phyloP scores from a whole-genome alignment of 2,329 filamentous ascomycete species.

The Paraphaeosphaeria minitans region DNA sequence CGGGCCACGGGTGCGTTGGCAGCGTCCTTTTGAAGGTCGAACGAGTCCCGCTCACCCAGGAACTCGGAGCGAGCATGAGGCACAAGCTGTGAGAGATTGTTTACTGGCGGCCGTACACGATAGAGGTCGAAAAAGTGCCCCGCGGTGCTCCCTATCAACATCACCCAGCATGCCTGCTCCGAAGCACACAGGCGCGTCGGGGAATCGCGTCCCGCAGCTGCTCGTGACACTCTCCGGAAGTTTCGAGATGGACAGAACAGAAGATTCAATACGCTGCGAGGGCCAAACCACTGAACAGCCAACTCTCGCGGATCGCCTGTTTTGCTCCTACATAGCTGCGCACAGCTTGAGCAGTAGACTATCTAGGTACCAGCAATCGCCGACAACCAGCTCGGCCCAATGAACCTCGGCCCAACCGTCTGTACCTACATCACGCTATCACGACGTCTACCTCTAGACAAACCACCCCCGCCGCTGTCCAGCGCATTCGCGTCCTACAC shows the following conservation, averaged over 20 bases:
- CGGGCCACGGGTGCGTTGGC: neutral
- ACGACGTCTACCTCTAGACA: slow-evolving; percentile 13
- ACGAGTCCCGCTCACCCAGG: slow-evolving; percentile 39
- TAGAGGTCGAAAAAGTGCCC: slow-evolving; percentile 25
- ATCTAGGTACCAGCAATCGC: neutral
- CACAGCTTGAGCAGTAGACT: no score
- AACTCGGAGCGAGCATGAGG: slow-evolving; percentile 12
- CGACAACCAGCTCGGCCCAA: slow-evolving; percentile 12
- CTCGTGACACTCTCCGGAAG: neutral
- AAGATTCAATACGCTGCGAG: neutral
- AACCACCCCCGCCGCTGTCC: neutral
- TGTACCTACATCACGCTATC: slow-evolving; percentile 27
- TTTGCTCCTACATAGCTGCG: neutral
- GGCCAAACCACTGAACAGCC: neutral
- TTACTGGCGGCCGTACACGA: slow-evolving; percentile 14
- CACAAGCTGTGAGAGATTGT: slow-evolving; percentile 17
- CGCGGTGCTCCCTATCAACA: slow-evolving; percentile 26
- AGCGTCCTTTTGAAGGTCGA: neutral
- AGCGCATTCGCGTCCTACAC: neutral
- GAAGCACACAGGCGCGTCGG: slow-evolving; percentile 8
- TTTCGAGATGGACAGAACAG: neutral
- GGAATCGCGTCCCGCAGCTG: slow-evolving; percentile 11
- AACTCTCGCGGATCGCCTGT: neutral
- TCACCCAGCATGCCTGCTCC: slow-evolving; percentile 21
- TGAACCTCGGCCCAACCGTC: slow-evolving; percentile 36